phyloP scores from a whole-genome alignment of 768 basidiomycete species.

The Krasilnikovozyma curviuscula region DNA sequence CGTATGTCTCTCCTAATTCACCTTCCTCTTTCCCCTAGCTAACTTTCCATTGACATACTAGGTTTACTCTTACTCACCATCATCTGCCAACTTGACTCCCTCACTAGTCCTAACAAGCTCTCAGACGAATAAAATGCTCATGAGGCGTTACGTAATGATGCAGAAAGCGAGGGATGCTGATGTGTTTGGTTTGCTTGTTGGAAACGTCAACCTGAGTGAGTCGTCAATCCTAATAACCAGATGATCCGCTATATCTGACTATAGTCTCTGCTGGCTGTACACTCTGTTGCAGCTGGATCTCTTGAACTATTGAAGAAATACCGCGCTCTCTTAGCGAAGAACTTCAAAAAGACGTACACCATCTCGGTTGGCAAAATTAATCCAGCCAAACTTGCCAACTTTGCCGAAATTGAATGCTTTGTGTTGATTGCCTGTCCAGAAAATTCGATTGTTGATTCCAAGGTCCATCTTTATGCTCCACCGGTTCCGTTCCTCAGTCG shows the following conservation, averaged over 20 bases:
- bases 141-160: conserved; percentile 69
- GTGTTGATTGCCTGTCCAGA: conserved; percentile 88
- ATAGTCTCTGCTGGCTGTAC: neutral
- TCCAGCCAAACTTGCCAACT: conserved; percentile 86
- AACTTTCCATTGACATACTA: conserved; percentile 21
- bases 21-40: neutral
- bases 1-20: conserved; percentile 28
- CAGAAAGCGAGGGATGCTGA: conserved; percentile 81
- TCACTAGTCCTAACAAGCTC: conserved; percentile 35
- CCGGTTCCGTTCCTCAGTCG: neutral
- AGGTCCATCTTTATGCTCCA: conserved; percentile 13
- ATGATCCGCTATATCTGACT: neutral
- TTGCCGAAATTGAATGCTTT: conserved; percentile 88
- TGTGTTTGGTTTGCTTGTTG: conserved; percentile 85
- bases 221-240: neutral
- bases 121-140: conserved; percentile 60
- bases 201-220: conserved; percentile 74
- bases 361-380: conserved; percentile 88
- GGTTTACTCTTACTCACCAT: conserved; percentile 63
- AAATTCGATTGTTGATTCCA: conserved; percentile 44
- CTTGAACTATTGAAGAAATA: conserved; percentile 66
- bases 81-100: conserved; percentile 23
- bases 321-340: conserved; percentile 43
- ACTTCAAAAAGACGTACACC: conserved; percentile 80
- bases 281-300: conserved; percentile 43